Conservation (phyloP, 305 asterid genomes). For the Solanum hybrid region DNA sequence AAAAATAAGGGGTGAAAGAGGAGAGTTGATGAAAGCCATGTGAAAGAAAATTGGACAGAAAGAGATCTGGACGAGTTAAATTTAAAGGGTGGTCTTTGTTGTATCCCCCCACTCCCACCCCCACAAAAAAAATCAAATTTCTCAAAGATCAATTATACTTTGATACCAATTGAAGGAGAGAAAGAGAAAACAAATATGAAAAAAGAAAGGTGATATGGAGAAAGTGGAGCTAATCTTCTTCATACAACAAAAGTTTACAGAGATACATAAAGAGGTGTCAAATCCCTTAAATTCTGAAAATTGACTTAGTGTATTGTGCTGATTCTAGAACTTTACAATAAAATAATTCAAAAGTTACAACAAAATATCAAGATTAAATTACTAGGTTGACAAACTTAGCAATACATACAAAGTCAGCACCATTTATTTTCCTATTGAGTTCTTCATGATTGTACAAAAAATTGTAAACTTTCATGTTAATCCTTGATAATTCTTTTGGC, state of each 20-base stretch:
- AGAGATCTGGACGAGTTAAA: neutral
- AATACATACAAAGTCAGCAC: neutral
- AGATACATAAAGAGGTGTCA: neutral
- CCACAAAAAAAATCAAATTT: neutral
- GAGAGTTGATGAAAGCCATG: neutral
- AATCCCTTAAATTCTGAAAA: neutral
- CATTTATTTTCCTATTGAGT: neutral
- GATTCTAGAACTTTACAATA: neutral
- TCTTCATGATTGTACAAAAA: neutral
- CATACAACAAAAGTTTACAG: neutral
- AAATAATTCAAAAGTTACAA: neutral
- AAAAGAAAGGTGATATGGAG: neutral
- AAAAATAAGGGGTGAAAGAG: neutral
- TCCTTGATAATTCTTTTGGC: neutral
- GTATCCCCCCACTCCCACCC: neutral
- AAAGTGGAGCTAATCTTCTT: neutral
- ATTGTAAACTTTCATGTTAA: neutral
- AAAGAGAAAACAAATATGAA: neutral
- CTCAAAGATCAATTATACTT: neutral
- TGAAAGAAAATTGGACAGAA: neutral
- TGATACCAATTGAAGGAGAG: neutral
- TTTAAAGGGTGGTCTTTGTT: neutral
- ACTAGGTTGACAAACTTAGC: neutral
- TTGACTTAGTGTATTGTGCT: neutral
- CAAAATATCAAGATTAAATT: neutral